These are phyloP conservation scores for Cutaneotrichosporon cavernicola DNA, from an alignment of 1,284 basidiomycete genomes.

Conservation along the genomic window DNA sequence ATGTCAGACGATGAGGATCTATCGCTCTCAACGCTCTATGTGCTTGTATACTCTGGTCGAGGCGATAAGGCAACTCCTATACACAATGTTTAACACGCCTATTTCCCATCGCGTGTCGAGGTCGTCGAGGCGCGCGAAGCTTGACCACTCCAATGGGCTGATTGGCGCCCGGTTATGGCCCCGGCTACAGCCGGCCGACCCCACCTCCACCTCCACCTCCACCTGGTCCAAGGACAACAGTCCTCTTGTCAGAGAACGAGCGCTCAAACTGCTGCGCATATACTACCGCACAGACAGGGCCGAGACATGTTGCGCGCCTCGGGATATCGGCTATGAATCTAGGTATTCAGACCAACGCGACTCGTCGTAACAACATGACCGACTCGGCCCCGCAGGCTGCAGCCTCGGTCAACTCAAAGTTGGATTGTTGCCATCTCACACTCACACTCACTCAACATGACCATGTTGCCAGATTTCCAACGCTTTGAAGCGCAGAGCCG, in stretches of 20 bases:
- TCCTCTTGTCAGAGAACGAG: too few species aligned
- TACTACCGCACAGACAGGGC: too few species aligned
- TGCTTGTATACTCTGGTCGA: too few species aligned
- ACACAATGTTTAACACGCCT: too few species aligned
- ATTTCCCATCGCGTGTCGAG: too few species aligned
- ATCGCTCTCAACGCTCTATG: too few species aligned
- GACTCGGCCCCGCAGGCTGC: not conserved
- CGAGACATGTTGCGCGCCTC: not conserved
- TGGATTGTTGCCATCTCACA: not conserved
- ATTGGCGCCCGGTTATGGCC: too few species aligned
- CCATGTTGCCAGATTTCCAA: constrained; percentile 9
- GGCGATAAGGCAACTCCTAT: too few species aligned
- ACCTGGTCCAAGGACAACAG: not conserved
- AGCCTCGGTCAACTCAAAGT: not conserved
- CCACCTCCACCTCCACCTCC: constrained; percentile 4
- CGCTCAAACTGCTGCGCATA: not conserved
- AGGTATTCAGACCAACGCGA: not conserved
- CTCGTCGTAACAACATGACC: not conserved
- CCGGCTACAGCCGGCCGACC: not conserved
- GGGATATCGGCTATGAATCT: not conserved
- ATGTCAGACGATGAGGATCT: too few species aligned
- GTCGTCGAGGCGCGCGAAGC: too few species aligned
- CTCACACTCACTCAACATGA: constrained; percentile 1
- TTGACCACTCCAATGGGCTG: too few species aligned
- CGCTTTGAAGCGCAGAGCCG: constrained; percentile 27